These are phyloP conservation scores for Linanthus parryae DNA, from an alignment of 148 eudicot species.

Conservation along the genomic window DNA sequence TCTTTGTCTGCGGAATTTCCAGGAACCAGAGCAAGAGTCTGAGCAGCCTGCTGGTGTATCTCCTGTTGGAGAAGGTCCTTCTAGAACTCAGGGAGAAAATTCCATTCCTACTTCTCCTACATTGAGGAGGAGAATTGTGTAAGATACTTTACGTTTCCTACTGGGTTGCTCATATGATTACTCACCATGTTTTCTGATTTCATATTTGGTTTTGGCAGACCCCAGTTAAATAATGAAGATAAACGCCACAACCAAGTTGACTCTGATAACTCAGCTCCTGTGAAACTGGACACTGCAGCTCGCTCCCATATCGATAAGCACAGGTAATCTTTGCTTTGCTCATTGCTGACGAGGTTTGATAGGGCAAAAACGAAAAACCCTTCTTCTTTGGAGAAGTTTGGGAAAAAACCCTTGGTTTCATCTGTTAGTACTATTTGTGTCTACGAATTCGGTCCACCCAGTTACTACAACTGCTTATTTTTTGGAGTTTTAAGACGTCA, in stretches of 20 bases:
- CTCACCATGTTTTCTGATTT: background rate
- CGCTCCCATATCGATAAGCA: conserved; percentile 72
- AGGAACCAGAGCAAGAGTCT: conserved; percentile 15
- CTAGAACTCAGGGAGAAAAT: conserved; percentile 33
- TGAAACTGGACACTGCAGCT: conserved; percentile 72
- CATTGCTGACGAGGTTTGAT: no score
- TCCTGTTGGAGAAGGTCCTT: conserved; percentile 31
- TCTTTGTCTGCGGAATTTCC: conserved; percentile 12
- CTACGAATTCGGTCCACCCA: background rate
- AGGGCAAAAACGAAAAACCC: no score
- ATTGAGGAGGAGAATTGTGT: conserved; percentile 78
- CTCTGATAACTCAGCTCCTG: conserved; percentile 34
- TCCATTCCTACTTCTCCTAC: conserved; percentile 36
- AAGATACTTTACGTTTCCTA: conserved; percentile 19
- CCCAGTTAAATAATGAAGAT: conserved; percentile 33
- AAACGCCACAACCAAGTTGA: conserved; percentile 30
- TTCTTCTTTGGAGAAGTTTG: no score
- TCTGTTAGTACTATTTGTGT: no score
- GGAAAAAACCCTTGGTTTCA: no score
- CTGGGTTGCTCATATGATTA: background rate
- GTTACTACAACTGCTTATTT: background rate
- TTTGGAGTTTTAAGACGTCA: background rate
- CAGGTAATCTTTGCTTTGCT: conserved; percentile 34
- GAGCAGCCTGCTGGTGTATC: conserved; percentile 33
- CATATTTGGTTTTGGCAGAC: conserved; percentile 28